Evolutionary conservation across 768 basidiomycete species (phyloP).

Genomic region (Lactarius hengduanensis): DNA sequence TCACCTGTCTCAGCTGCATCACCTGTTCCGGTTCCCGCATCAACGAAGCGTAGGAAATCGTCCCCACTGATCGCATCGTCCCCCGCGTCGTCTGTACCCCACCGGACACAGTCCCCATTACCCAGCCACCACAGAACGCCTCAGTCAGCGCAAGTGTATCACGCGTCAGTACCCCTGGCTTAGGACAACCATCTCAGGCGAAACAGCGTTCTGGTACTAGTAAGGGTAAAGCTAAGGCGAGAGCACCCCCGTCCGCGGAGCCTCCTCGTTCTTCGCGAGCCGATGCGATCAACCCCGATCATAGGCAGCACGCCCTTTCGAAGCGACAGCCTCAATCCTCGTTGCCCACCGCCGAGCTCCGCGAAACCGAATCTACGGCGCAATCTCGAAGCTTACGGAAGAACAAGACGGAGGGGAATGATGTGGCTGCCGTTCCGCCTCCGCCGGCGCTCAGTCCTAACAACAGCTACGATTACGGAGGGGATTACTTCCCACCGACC

Average conservation of each 20-base stretch:
- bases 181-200: background rate
- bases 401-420: background rate
- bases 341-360: background rate
- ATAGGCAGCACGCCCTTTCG: background rate
- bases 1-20: constrained; percentile 14
- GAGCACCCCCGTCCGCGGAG: too few species aligned
- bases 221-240: constrained; percentile 12
- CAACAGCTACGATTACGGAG: constrained; percentile 1
- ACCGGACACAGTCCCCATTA: background rate
- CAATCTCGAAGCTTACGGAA: background rate
- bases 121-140: background rate
- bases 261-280: background rate
- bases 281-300: background rate
- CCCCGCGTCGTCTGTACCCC: constrained; percentile 8
- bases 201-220: background rate
- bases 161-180: background rate
- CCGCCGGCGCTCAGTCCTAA: background rate
- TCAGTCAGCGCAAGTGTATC: background rate
- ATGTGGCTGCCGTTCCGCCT: background rate
- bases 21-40: background rate
- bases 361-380: background rate
- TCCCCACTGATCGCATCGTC: constrained; percentile 12
- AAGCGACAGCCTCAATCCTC: background rate
- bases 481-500: constrained; percentile 5
- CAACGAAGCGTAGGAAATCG: constrained; percentile 17